phyloP scores from a whole-genome alignment of 2,329 filamentous ascomycete genomes.

The Xylariaceae sp. region DNA sequence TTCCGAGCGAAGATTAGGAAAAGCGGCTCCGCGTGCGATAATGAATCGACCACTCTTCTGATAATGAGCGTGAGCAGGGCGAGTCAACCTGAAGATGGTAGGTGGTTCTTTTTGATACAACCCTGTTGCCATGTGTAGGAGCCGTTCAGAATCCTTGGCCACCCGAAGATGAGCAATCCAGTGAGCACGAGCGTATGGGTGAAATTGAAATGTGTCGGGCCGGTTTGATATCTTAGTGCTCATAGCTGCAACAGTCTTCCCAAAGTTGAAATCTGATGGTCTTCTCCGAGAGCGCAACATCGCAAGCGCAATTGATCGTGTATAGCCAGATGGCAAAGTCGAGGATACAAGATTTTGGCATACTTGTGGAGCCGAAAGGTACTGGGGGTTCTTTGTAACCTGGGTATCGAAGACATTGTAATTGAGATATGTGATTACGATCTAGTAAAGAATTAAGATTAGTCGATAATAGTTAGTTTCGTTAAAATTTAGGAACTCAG shows the following conservation, averaged over 20 bases:
- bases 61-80: too few relatives aligned
- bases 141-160: too few relatives aligned
- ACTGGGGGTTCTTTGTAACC: background rate
- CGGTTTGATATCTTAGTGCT: background rate
- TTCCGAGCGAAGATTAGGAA: background rate
- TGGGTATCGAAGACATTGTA: constrained; percentile 4
- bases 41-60: background rate
- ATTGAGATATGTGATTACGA: background rate
- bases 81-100: too few relatives aligned
- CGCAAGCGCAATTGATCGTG: background rate
- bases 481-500: too few relatives aligned
- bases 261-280: background rate
- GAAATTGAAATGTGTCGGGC: background rate
- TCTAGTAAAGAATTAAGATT: too few relatives aligned
- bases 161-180: background rate
- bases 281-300: background rate
- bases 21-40: background rate
- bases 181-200: background rate
- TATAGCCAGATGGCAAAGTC: background rate
- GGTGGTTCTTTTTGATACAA: too few relatives aligned
- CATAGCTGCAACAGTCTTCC: too few relatives aligned
- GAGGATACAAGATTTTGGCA: background rate
- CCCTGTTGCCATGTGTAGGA: too few relatives aligned
- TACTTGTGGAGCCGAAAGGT: too few relatives aligned
- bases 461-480: too few relatives aligned